Percentiles rank a stretch among this genome's conserved stretches.
Evolutionary conservation across 2,329 filamentous ascomycete species (phyloP).

Genomic region (Chrysoporthe austroafricana): DNA sequence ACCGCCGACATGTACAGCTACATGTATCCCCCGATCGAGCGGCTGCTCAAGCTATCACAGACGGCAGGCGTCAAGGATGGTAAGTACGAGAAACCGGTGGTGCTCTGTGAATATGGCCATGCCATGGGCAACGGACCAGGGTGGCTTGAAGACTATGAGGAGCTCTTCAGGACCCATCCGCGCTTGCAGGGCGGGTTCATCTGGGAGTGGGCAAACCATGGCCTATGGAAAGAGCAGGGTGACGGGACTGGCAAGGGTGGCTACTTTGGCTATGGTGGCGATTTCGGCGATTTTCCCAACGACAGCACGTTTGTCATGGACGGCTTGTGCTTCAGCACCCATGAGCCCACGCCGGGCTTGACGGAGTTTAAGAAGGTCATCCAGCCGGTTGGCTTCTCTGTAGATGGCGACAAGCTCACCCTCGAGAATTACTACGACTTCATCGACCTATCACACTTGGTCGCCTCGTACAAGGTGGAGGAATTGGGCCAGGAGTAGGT

Average conservation of each 20-base stretch:
- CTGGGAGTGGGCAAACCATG: slow-evolving; percentile 70
- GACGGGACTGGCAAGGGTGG: slow-evolving; percentile 40
- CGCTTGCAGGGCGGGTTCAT: slow-evolving; percentile 69
- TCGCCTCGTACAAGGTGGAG: slow-evolving; percentile 49
- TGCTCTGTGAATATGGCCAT: slow-evolving; percentile 62
- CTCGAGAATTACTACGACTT: slow-evolving; percentile 58
- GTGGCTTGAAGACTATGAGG: slow-evolving; percentile 68
- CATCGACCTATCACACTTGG: slow-evolving; percentile 46
- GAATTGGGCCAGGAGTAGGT: slow-evolving; percentile 46
- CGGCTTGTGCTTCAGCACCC: slow-evolving; percentile 57
- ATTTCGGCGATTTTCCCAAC: slow-evolving; percentile 65
- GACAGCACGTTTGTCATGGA: slow-evolving; percentile 67
- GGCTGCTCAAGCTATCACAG: slow-evolving; percentile 50
- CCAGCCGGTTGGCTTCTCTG: slow-evolving; percentile 53
- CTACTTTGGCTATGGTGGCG: slow-evolving; percentile 64
- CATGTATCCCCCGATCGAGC: slow-evolving; percentile 65
- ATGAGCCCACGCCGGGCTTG: slow-evolving; percentile 60
- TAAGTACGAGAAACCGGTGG: slow-evolving; percentile 58
- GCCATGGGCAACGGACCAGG: slow-evolving; percentile 79
- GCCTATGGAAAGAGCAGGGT: slow-evolving; percentile 51
- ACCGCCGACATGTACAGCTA: slow-evolving; percentile 68
- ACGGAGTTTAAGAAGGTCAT: slow-evolving; percentile 61
- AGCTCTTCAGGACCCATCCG: slow-evolving; percentile 63
- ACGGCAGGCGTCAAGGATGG: slow-evolving; percentile 49
- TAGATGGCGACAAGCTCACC: slow-evolving; percentile 42